Base-by-base conservation (phyloP, 768 basidiomycete species). In the Trametes cinnabarina region DNA sequence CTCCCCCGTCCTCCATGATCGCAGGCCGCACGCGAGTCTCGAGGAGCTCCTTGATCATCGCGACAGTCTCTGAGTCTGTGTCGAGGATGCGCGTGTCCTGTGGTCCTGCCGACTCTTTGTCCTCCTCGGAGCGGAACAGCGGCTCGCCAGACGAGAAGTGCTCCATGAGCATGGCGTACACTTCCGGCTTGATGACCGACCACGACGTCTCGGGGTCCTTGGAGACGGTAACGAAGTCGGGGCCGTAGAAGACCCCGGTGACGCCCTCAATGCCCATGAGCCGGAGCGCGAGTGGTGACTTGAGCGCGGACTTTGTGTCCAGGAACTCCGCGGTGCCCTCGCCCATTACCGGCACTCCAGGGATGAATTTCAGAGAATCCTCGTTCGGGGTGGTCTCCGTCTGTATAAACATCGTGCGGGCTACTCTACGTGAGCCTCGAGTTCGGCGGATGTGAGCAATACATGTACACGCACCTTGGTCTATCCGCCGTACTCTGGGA, bases 1-100 rank as follows among this genome's bases (percentile, higher is more conserved):
- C 97, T 2, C 97, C 97, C 0, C 97, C 97, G 55, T 99, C 96
- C 71, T 98, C 97, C 91, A 95, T 95, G 59, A 99, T 98, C 4
- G 94, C 92, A 5, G 97, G 97, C 53, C 97, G 77, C 17, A 99
- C 94, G 14, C 97, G 77, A 2, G 95, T 98, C 69, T 98, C 96
- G 48, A 99, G 76, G 37, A 98, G 71, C 70, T 99, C 97, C 72
- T 99, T 99, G 65, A 99, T 94, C 96, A 98, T 99, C 8, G 93
- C 97, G 3, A 99, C 93, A 3, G 93, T 92, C 72, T 98, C 97
- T 20, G 90, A 89, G 71, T 99, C 97, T 3, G 88, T 91, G 65
- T 98, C 96, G 23, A 98, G 75, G 62, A 98, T 96, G 51, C 81
- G 82, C 9, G 95, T 98, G 71, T 98, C 97, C 71, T 94, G 91